Evolutionary conservation across 2,329 filamentous ascomycete species (phyloP).

Genomic region (Botrytis galanthina): DNA sequence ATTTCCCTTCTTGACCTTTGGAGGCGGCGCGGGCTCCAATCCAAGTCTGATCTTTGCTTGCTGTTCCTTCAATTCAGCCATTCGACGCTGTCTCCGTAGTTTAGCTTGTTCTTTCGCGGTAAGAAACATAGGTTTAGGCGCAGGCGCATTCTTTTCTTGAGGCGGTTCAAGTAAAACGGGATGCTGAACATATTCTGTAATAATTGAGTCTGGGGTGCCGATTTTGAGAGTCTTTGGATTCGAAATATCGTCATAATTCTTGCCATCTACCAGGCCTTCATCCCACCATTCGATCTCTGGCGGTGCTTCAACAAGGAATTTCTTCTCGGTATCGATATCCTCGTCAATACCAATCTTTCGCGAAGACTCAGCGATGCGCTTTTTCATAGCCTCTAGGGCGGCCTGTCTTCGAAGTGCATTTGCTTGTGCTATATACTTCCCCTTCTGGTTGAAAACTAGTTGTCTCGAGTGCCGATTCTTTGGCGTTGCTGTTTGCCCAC

Average conservation of each 20-base stretch:
- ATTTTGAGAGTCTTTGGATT: slow-evolving; percentile 68
- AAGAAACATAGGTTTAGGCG: slow-evolving; percentile 86
- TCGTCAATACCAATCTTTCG: slow-evolving; percentile 93
- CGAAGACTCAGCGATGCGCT: slow-evolving; percentile 81
- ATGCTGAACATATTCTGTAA: slow-evolving; percentile 90
- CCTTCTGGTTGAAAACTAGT: slow-evolving; percentile 88
- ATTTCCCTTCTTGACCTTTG: slow-evolving; percentile 96
- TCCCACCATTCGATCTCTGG: slow-evolving; percentile 98
- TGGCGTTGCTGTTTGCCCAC: slow-evolving; percentile 54
- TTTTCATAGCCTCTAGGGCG: slow-evolving; percentile 90
- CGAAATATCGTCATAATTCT: slow-evolving; percentile 70
- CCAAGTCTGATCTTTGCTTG: slow-evolving; percentile 95
- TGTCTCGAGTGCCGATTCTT: slow-evolving; percentile 71
- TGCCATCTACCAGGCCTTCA: slow-evolving; percentile 75
- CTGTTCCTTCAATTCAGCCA: slow-evolving; percentile 91
- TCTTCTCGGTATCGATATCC: slow-evolving; percentile 82
- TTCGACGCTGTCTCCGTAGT: slow-evolving; percentile 81
- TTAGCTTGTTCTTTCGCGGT: slow-evolving; percentile 91
- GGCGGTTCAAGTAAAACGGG: slow-evolving; percentile 88
- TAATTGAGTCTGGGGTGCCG: slow-evolving; percentile 74
- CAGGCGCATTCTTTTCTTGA: slow-evolving; percentile 77
- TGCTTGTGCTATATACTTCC: slow-evolving; percentile 95
- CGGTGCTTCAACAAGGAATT: slow-evolving; percentile 78
- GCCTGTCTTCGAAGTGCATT: slow-evolving; percentile 85
- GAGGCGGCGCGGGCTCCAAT: slow-evolving; percentile 82